These are phyloP conservation scores for Aspergillus costaricaensis DNA, from an alignment of 2,329 filamentous ascomycete species.

Conservation along the genomic window DNA sequence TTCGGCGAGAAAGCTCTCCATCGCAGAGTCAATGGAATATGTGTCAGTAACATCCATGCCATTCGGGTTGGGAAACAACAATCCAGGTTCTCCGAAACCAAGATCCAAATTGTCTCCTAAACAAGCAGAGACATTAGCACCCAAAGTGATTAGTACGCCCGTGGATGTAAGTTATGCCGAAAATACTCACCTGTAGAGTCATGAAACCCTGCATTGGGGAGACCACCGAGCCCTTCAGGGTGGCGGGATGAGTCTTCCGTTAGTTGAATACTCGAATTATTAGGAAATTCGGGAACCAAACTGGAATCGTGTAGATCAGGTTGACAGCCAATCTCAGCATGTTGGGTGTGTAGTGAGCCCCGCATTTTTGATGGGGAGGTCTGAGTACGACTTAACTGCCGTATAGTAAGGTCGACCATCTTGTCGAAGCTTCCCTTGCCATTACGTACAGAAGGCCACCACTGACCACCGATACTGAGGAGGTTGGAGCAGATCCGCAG, in stretches of 20 bases:
- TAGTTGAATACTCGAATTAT: background rate
- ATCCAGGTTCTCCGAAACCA: background rate
- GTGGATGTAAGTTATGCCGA: no score
- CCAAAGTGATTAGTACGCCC: background rate
- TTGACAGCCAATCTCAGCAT: background rate
- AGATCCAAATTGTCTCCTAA: background rate
- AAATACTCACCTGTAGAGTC: background rate
- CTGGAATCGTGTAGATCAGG: background rate
- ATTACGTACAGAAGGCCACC: slow-evolving; percentile 43
- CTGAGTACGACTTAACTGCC: slow-evolving; percentile 18
- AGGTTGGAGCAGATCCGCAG: slow-evolving; percentile 39
- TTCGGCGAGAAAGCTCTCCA: slow-evolving; percentile 27
- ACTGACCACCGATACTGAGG: slow-evolving; percentile 43
- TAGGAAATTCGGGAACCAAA: background rate
- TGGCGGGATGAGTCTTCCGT: background rate
- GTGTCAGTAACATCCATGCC: slow-evolving; percentile 2
- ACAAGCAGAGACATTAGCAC: no score
- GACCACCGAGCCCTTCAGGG: background rate
- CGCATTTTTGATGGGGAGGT: background rate
- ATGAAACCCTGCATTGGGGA: background rate
- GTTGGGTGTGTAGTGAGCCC: background rate
- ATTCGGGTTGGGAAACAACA: slow-evolving; percentile 1
- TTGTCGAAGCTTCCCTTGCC: slow-evolving; percentile 36
- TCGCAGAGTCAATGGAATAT: slow-evolving; percentile 21
- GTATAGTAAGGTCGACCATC: slow-evolving; percentile 32